These are phyloP conservation scores for Thraustochytrium sp. DNA, from an alignment of 352 stramenopile genomes.

Conservation along the genomic window DNA sequence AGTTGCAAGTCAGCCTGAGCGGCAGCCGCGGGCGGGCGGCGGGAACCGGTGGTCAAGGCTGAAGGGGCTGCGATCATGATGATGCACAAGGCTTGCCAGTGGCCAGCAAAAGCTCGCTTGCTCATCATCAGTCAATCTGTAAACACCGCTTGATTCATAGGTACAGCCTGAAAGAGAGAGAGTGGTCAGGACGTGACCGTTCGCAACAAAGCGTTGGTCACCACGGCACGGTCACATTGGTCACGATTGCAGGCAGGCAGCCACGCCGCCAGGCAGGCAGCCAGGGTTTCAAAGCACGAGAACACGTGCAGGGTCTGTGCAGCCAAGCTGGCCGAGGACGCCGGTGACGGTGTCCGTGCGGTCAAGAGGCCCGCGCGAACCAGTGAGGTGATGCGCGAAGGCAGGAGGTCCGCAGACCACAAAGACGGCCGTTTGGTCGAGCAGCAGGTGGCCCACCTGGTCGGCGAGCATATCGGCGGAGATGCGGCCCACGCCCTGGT, in stretches of 20 bases:
- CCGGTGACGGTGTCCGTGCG: not conserved
- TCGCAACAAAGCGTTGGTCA: no score
- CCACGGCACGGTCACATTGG: no score
- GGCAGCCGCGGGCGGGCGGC: no score
- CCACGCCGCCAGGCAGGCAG: not conserved
- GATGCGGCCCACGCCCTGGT: not conserved
- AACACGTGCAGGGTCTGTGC: not conserved
- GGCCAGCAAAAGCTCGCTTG: no score
- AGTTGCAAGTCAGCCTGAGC: no score
- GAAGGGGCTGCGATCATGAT: no score
- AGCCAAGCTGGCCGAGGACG: not conserved
- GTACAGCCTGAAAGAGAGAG: not conserved
- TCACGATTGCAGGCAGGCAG: not conserved
- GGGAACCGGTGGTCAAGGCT: no score
- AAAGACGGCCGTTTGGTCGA: not conserved
- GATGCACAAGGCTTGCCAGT: no score
- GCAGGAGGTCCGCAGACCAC: constrained; percentile 7
- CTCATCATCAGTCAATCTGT: not conserved
- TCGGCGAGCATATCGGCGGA: constrained; percentile 18
- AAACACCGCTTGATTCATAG: not conserved
- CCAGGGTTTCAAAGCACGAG: not conserved
- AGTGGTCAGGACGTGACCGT: no score
- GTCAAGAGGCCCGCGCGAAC: not conserved
- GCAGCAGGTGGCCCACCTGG: not conserved
- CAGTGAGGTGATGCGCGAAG: constrained; percentile 4